These are phyloP conservation scores for Bacidia rubella DNA, from an alignment of 495 filamentous ascomycete genomes.

Conservation along the genomic window DNA sequence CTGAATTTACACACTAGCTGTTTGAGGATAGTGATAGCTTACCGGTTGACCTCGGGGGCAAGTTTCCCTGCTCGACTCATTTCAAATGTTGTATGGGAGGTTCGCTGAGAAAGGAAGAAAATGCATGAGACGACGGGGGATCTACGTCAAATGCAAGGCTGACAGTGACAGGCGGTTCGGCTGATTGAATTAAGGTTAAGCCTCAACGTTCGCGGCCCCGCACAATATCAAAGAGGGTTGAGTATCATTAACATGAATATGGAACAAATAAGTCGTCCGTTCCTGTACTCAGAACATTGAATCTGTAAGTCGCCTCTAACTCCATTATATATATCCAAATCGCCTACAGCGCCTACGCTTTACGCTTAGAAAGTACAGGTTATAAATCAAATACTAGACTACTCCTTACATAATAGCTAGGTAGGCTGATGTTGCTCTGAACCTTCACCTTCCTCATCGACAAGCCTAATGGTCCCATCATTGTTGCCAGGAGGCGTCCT, in stretches of 20 bases:
- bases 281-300: no score
- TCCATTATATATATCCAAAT: background rate
- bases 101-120: background rate
- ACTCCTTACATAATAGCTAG: no score
- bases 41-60: conserved; percentile 93
- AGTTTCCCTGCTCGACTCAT: conserved; percentile 79
- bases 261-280: no score
- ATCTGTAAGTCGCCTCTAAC: no score
- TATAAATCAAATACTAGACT: no score
- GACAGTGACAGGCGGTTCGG: background rate
- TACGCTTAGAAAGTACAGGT: background rate
- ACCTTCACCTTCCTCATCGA: conserved; percentile 10
- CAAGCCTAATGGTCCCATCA: conserved; percentile 6
- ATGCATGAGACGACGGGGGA: background rate
- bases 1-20: background rate
- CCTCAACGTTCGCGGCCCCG: no score
- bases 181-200: no score
- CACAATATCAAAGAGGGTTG: no score
- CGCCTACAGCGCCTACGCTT: background rate
- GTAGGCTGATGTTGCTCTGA: no score
- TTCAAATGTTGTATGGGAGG: background rate
- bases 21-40: conserved; percentile 26
- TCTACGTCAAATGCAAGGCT: background rate
- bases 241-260: no score
- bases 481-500: background rate